Percentiles rank a stretch among this genome's conserved stretches.
Conservation (phyloP, 2,329 filamentous ascomycete genomes). For the Aspergillus chevalieri region DNA sequence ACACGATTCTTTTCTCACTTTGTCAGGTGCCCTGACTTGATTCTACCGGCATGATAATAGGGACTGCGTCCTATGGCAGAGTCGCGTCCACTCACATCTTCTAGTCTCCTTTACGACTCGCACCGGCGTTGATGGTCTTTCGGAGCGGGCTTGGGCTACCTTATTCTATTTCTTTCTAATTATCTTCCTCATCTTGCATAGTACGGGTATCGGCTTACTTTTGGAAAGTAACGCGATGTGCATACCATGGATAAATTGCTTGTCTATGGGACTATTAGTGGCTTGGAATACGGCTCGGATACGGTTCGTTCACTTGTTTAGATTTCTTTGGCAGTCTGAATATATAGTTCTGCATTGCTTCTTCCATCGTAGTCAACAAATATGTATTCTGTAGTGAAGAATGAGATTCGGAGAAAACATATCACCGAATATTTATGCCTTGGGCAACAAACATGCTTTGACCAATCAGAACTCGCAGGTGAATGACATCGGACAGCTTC, state of each 20-base stretch:
- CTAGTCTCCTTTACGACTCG: not conserved
- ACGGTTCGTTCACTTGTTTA: no score
- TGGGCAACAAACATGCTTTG: constrained; percentile 14
- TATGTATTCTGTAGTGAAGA: not conserved
- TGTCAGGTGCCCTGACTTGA: no score
- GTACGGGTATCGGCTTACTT: constrained; percentile 7
- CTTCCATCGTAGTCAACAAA: not conserved
- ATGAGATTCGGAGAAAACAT: not conserved
- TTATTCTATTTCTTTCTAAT: constrained; percentile 4
- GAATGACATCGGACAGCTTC: constrained; percentile 9
- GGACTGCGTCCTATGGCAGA: no score
- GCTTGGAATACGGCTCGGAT: not conserved
- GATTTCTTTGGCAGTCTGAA: not conserved
- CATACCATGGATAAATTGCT: constrained; percentile 8
- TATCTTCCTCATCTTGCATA: constrained; percentile 14
- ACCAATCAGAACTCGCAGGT: constrained; percentile 9
- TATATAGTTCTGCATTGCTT: not conserved
- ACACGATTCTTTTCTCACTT: constrained; percentile 1
- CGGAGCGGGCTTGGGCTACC: not conserved
- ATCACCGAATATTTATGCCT: constrained; percentile 13
- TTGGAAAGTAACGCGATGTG: constrained; percentile 12
- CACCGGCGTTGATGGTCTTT: constrained; percentile 1
- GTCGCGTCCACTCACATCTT: no score
- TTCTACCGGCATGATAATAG: no score
- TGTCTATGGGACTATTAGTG: not conserved